A percentile compares a stretch with the other conserved stretches of the same genome.
These are phyloP conservation scores for Termitomyces sp. DNA, from an alignment of 768 basidiomycete genomes.

Conservation along the genomic window DNA sequence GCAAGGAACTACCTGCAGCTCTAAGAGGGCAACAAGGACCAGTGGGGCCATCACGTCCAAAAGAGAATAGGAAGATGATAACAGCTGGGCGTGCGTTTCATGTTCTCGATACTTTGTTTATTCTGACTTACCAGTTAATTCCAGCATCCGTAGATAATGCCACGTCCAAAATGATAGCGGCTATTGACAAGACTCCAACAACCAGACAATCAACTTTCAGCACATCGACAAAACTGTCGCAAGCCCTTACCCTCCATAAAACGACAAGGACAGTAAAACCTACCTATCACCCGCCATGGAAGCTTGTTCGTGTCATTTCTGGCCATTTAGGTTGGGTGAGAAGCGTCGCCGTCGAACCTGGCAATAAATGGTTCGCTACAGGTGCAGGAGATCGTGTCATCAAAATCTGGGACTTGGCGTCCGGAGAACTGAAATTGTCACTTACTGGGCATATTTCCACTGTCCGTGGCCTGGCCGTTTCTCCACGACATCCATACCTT, in stretches of 20 bases:
- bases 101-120: conserved; percentile 4
- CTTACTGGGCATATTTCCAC: conserved; percentile 98
- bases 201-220: conserved; percentile 66
- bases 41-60: conserved; percentile 75
- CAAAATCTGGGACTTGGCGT: conserved; percentile 98
- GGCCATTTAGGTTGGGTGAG: conserved; percentile 99
- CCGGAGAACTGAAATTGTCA: conserved; percentile 94
- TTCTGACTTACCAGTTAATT: conserved; percentile 2
- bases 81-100: conserved; percentile 58
- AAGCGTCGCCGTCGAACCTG: conserved; percentile 93
- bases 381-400: conserved; percentile 98
- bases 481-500: conserved; percentile 89
- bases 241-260: conserved; percentile 88
- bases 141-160: conserved; percentile 36
- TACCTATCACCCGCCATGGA: conserved; percentile 94
- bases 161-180: conserved; percentile 64
- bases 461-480: conserved; percentile 91
- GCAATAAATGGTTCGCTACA: conserved; percentile 97
- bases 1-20: conserved; percentile 76
- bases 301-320: conserved; percentile 92
- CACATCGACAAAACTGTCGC: conserved; percentile 65
- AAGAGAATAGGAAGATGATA: conserved; percentile 56
- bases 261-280: conserved; percentile 93
- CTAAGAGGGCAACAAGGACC: conserved; percentile 76
- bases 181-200: conserved; percentile 69